phyloP scores from a whole-genome alignment of 2,329 filamentous ascomycete genomes.

The Lecanicillium sp. region DNA sequence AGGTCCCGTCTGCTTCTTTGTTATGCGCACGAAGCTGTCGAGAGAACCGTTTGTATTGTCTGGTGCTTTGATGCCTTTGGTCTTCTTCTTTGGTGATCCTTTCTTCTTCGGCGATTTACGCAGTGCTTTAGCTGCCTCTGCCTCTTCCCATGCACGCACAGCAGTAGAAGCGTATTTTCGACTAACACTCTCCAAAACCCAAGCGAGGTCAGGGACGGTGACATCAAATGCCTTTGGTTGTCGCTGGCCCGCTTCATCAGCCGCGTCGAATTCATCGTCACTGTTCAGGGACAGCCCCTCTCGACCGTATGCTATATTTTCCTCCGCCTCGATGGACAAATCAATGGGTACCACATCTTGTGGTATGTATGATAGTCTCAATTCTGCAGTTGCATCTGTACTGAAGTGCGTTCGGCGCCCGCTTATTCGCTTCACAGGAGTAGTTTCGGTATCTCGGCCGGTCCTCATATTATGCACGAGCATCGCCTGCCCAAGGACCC shows the following conservation, averaged over 20 bases:
- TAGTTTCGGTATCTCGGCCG: constrained; percentile 21
- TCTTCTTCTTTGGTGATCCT: constrained; percentile 13
- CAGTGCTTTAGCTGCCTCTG: constrained; percentile 13
- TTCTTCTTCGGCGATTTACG: constrained; percentile 19
- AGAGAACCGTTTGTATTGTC: constrained; percentile 23
- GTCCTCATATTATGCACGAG: constrained; percentile 49
- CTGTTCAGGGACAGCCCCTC: constrained; percentile 52
- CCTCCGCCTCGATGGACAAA: constrained; percentile 62
- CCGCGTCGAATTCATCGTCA: constrained; percentile 53
- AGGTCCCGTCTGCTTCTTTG: constrained; percentile 21
- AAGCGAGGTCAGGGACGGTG: constrained; percentile 43
- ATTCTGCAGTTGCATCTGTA: constrained; percentile 67
- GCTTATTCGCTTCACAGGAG: constrained; percentile 58
- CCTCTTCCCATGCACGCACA: constrained; percentile 20
- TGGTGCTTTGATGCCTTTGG: not conserved
- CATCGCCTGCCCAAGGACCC: constrained; percentile 68
- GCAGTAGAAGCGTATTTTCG: constrained; percentile 16
- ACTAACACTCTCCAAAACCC: constrained; percentile 29
- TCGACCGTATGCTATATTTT: constrained; percentile 41
- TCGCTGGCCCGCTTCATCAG: constrained; percentile 16
- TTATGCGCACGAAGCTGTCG: constrained; percentile 31
- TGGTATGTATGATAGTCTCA: constrained; percentile 73
- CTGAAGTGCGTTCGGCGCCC: constrained; percentile 60
- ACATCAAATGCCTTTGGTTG: constrained; percentile 53
- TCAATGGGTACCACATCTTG: constrained; percentile 70